Conservation (phyloP, 2,329 filamentous ascomycete genomes). For the Botrytis fabae region DNA sequence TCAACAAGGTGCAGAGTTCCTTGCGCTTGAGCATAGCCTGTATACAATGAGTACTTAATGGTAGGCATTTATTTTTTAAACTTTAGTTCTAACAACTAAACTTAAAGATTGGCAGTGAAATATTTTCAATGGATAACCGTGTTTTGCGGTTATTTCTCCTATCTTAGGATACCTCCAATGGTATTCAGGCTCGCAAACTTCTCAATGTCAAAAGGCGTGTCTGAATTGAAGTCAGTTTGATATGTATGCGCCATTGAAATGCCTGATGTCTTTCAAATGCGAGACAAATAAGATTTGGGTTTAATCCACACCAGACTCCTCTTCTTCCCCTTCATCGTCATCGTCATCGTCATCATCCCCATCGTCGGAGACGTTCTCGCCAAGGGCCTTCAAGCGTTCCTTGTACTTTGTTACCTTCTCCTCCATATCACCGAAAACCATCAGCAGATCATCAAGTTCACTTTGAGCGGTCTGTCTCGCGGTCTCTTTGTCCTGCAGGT, state of each 20-base stretch:
- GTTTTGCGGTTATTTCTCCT: neutral
- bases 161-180: neutral
- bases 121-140: neutral
- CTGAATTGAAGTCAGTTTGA: neutral
- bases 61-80: neutral
- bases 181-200: neutral
- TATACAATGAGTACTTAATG: neutral
- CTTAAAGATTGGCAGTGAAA: neutral
- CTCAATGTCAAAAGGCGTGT: neutral
- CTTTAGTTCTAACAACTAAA: neutral
- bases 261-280: neutral
- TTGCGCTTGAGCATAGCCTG: neutral
- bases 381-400: slow-evolving; percentile 54
- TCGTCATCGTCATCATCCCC: slow-evolving; percentile 64
- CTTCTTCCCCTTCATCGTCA: slow-evolving; percentile 45
- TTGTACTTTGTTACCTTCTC: slow-evolving; percentile 76
- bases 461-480: slow-evolving; percentile 65
- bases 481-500: slow-evolving; percentile 53
- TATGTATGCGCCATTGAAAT: slow-evolving; percentile 9
- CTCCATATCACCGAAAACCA: slow-evolving; percentile 79
- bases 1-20: neutral
- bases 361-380: slow-evolving; percentile 72
- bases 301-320: slow-evolving; percentile 24
- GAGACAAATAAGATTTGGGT: neutral
- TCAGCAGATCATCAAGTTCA: slow-evolving; percentile 77